Percentiles rank a stretch among this genome's conserved stretches.
Conservation (phyloP, 306 rosid genomes). For the Rubus parviflorus region DNA sequence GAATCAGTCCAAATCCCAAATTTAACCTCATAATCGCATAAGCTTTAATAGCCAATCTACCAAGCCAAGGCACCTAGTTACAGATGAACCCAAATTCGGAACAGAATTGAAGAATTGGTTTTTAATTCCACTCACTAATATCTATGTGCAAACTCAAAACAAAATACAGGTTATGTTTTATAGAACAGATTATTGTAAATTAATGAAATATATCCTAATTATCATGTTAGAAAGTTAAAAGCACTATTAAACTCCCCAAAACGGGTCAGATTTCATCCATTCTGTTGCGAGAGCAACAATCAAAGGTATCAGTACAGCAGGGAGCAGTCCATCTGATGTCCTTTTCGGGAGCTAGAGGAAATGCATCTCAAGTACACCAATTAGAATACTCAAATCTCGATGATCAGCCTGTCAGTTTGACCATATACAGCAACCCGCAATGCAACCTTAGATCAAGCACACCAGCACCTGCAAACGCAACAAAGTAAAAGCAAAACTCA, state of each 20-base stretch:
- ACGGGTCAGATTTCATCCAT: slow-evolving; percentile 30
- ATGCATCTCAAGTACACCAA: background rate
- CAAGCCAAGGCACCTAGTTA: too few species aligned
- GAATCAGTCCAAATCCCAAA: background rate
- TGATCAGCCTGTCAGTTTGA: slow-evolving; percentile 28
- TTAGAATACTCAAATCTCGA: slow-evolving; percentile 19
- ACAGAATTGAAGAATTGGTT: background rate
- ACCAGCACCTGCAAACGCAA: slow-evolving; percentile 35
- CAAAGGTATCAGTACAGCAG: slow-evolving; percentile 5
- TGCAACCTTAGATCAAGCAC: slow-evolving; percentile 17
- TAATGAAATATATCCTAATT: slow-evolving; percentile 15
- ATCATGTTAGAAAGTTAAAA: slow-evolving; percentile 9
- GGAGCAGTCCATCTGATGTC: slow-evolving; percentile 19
- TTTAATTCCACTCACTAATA: background rate
- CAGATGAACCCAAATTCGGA: background rate
- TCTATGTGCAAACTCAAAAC: background rate
- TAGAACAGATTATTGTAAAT: slow-evolving; percentile 6
- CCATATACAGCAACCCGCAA: slow-evolving; percentile 32
- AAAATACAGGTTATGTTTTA: background rate
- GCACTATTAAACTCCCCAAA: slow-evolving; percentile 2
- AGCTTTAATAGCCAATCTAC: background rate
- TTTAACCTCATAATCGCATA: background rate
- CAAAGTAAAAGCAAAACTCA: background rate
- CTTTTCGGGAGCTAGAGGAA: background rate
- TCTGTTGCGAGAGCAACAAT: slow-evolving; percentile 23